Evolutionary conservation across 2,329 filamentous ascomycete genomes (phyloP), one percentile per base, ranked within the genome.

Genomic region (Phaeosphaeria sp.): DNA sequence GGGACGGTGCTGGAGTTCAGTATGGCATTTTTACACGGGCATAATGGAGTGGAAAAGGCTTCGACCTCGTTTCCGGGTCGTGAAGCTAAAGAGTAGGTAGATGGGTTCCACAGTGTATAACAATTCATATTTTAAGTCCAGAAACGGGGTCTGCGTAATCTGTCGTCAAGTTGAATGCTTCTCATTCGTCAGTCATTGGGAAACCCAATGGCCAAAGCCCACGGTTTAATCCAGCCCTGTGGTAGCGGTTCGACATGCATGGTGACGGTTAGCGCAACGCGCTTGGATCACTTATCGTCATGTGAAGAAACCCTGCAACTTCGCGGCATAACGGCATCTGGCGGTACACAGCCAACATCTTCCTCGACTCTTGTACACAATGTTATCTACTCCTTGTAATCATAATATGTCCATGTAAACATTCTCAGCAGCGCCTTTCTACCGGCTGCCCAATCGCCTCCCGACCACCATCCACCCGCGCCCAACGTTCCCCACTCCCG

Each of bases 281-380:
- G 62, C 60, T 64, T 48, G 57, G 59, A 55, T 52, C 54, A 50
- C 59, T 30, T 30, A 46, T 60, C 64, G 60, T 67, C 63, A 67
- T 63, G 60, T 64, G 63, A 62, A 63, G 59, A 53, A 61, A 62
- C 62, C 65, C 53, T 63, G 62, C 56, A 58, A 56, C 39, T 41
- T 55, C 39, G 42, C 52, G 62, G 52, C 53, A 58, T 55, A 57
- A 54, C 63, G 62, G 64, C 53, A 60, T 50, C 51, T 48, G 56
- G 48, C 36, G 58, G 52, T 55, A 47, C 50, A 55, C 53, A 33
- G 49, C 54, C 52, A 46, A 52, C 58, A 54, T 57, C 52, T 30
- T 48, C 9, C 23, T 20, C 52, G n/a, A 23, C 10, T 46, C 46
- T 46, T 44, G 25, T 44, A 30, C 52, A 44, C 23, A 25, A 55